phyloP scores from a whole-genome alignment of 257 asterid species.

The Orobanche coerulescens region DNA sequence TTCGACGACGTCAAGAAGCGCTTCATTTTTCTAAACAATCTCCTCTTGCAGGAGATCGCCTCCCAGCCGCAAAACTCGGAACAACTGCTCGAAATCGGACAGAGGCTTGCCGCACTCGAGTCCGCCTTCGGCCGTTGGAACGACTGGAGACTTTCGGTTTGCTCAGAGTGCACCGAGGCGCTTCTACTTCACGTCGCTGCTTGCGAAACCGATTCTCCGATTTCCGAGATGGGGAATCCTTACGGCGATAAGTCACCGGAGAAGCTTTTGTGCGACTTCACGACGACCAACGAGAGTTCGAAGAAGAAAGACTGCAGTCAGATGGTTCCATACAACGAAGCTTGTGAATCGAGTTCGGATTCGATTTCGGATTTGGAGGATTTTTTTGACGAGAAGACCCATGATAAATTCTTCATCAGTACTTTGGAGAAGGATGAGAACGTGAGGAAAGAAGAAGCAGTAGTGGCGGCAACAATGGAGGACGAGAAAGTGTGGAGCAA shows the following conservation, averaged over 20 bases:
- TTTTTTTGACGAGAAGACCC: neutral
- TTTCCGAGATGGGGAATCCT: neutral
- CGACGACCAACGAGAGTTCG: neutral
- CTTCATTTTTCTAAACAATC: constrained; percentile 26
- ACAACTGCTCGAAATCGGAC: constrained; percentile 15
- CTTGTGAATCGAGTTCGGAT: neutral
- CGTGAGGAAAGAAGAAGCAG: neutral
- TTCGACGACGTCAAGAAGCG: constrained; percentile 31
- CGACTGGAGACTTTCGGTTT: constrained; percentile 18
- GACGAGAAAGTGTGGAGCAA: constrained; percentile 14
- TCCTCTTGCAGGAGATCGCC: constrained; percentile 28
- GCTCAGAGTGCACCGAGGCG: constrained; percentile 34
- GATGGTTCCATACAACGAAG: constrained; percentile 11
- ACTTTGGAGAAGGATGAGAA: neutral
- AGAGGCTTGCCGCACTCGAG: constrained; percentile 18
- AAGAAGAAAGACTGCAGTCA: constrained; percentile 17
- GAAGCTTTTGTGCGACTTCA: neutral
- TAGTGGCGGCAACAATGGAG: neutral
- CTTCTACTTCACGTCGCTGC: neutral
- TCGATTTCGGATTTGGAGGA: neutral
- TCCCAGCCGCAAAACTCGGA: constrained; percentile 21
- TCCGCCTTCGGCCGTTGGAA: constrained; percentile 20
- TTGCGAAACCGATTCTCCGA: neutral
- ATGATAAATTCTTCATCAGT: neutral
- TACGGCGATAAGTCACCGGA: neutral